Percentiles rank a stretch among this genome's conserved stretches.
Conservation (phyloP, 805 yeast species). For the Candida hispaniensis region DNA sequence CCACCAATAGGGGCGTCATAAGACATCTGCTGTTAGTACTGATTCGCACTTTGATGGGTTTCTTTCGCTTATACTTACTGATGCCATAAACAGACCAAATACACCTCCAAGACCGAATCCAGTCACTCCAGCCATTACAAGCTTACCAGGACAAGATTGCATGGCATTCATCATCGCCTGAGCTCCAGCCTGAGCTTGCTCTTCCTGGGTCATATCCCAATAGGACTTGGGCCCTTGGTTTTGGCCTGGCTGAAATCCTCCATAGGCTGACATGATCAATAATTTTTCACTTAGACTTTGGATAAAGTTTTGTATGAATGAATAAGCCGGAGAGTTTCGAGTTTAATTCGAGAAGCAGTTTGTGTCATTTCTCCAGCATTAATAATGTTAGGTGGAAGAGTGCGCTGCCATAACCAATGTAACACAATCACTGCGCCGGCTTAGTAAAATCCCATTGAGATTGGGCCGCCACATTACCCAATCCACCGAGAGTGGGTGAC, state of each 20-base stretch:
- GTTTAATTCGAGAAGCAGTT: no score
- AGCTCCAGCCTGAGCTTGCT: constrained; percentile 88
- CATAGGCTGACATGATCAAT: constrained; percentile 15
- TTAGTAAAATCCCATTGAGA: no score
- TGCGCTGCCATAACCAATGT: no score
- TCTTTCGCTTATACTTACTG: constrained; percentile 20
- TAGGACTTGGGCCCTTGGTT: constrained; percentile 28
- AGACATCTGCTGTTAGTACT: constrained; percentile 39
- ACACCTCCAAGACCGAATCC: constrained; percentile 94
- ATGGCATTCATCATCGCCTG: constrained; percentile 68
- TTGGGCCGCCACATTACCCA: no score
- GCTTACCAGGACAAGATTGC: constrained; percentile 91
- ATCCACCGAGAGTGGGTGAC: no score
- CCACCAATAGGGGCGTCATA: constrained; percentile 66
- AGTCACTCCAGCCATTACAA: constrained; percentile 82
- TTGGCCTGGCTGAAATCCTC: constrained; percentile 6
- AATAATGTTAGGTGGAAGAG: no score
- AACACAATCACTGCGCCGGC: no score
- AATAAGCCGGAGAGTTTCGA: no score
- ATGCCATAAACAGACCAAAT: constrained; percentile 81
- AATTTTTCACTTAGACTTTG: constrained; percentile 14
- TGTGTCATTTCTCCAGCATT: no score
- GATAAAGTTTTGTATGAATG: constrained; percentile 6
- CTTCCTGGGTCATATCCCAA: constrained; percentile 75
- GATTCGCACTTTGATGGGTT: neutral